These are phyloP conservation scores for Fonsecaea erecta DNA, from an alignment of 2,329 filamentous ascomycete species.

Conservation along the genomic window DNA sequence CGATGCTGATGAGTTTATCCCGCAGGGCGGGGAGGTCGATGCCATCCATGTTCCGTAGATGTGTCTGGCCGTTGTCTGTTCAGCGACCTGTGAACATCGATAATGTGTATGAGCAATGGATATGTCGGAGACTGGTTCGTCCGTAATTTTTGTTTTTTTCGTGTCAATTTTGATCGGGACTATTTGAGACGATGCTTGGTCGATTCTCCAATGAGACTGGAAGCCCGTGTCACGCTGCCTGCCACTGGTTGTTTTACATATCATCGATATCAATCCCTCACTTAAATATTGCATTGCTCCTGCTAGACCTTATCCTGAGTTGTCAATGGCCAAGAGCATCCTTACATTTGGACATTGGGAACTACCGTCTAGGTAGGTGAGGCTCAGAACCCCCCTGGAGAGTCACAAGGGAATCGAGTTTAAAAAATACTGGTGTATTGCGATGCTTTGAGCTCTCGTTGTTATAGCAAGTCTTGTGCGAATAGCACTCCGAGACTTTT, in stretches of 20 bases:
- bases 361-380: neutral
- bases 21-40: conserved; percentile 43
- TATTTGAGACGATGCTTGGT: neutral
- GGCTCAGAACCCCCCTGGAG: too few relatives aligned
- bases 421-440: neutral
- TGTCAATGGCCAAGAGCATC: neutral
- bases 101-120: neutral
- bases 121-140: neutral
- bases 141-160: neutral
- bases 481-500: neutral
- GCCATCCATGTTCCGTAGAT: neutral
- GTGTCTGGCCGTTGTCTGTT: neutral
- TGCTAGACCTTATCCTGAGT: neutral
- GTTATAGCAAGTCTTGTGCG: neutral
- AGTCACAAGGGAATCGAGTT: neutral
- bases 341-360: neutral
- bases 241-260: neutral
- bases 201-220: conserved; percentile 4
- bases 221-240: neutral
- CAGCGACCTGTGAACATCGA: neutral
- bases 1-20: conserved; percentile 48
- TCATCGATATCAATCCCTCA: neutral
- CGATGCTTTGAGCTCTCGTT: neutral
- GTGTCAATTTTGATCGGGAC: neutral
- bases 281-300: too few relatives aligned